phyloP scores from a whole-genome alignment of 768 basidiomycete genomes.

The Hypsizygus marmoreus region DNA sequence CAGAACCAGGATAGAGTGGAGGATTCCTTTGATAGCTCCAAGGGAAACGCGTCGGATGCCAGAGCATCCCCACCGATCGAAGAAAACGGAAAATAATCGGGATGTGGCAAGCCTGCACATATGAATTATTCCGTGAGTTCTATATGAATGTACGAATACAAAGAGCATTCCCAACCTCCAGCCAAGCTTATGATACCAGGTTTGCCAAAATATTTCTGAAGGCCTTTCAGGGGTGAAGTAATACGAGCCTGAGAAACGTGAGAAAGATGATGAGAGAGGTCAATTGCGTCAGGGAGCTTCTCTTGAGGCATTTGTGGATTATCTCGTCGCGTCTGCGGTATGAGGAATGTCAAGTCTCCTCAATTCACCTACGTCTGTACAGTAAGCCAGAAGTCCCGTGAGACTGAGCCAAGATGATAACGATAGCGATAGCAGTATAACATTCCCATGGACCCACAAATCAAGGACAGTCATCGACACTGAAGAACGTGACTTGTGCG shows the following conservation, averaged over 20 bases:
- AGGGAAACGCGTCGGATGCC: conserved; percentile 49
- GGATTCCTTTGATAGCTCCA: conserved; percentile 24
- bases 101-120: conserved; percentile 65
- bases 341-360: too few relatives aligned
- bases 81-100: conserved; percentile 72
- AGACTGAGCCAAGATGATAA: too few relatives aligned
- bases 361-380: too few relatives aligned
- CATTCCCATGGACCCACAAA: too few relatives aligned
- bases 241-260: conserved; percentile 4
- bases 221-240: conserved; percentile 56
- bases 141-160: too few relatives aligned
- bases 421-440: too few relatives aligned
- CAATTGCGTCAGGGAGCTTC: conserved; percentile 50
- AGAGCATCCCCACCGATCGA: conserved; percentile 58
- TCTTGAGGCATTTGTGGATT: conserved; percentile 24
- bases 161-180: conserved; percentile 51
- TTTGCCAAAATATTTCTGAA: conserved; percentile 58
- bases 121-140: too few relatives aligned
- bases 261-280: conserved; percentile 43
- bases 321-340: too few relatives aligned
- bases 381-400: too few relatives aligned
- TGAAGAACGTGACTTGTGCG: too few relatives aligned
- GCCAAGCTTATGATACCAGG: conserved; percentile 62
- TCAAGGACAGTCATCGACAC: too few relatives aligned
- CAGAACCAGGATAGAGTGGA: conserved; percentile 58